Conservation (phyloP, 495 filamentous ascomycete genomes). For the Melanomma pulvis-pyrius region DNA sequence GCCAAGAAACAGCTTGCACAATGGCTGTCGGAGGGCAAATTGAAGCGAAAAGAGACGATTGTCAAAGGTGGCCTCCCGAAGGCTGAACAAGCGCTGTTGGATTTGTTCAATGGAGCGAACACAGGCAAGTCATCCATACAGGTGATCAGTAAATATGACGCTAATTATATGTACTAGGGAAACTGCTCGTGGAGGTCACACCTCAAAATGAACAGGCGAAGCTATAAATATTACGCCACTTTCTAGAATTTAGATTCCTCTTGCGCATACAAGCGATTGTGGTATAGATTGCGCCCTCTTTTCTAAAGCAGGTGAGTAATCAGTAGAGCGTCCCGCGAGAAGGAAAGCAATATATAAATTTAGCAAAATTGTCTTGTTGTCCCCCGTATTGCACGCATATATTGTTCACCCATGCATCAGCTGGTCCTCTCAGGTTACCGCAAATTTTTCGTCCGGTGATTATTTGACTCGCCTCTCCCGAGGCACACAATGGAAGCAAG, state of each 20-base stretch:
- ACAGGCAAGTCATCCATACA: constrained; percentile 48
- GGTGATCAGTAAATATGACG: not conserved
- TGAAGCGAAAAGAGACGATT: constrained; percentile 60
- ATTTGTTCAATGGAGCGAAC: constrained; percentile 55
- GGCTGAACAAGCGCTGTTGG: constrained; percentile 54
- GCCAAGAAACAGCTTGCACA: constrained; percentile 53
- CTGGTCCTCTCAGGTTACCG: too few species aligned
- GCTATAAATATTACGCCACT: constrained; percentile 6
- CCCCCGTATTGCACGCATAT: too few species aligned
- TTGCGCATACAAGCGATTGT: too few species aligned
- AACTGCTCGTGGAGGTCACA: constrained; percentile 34
- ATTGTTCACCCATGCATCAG: too few species aligned
- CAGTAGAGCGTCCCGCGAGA: too few species aligned
- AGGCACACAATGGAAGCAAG: too few species aligned
- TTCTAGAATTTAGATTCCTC: too few species aligned
- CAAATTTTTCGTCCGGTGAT: not conserved
- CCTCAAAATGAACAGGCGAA: constrained; percentile 29
- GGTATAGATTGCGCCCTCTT: too few species aligned
- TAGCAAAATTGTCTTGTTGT: too few species aligned
- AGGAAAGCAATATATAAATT: too few species aligned
- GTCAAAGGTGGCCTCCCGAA: constrained; percentile 55
- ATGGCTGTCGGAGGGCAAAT: constrained; percentile 58
- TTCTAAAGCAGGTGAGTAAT: too few species aligned
- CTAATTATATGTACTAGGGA: constrained; percentile 27
- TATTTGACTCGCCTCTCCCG: not conserved